Conservation (phyloP, 768 basidiomycete genomes). For the Russula emetica region DNA sequence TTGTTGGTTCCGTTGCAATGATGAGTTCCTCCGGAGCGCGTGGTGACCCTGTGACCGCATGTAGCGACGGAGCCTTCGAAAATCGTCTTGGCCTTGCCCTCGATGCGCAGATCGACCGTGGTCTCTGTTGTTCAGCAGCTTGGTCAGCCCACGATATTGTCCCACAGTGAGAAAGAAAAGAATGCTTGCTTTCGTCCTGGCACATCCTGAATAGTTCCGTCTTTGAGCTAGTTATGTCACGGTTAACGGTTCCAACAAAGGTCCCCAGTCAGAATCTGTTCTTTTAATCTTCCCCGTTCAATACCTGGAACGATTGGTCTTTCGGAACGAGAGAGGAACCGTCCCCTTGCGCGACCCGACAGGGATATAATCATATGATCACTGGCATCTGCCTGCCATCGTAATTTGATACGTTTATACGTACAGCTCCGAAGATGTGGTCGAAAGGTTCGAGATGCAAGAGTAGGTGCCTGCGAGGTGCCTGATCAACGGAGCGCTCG, state of each 20-base stretch:
- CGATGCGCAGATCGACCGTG: background rate
- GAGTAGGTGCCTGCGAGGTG: background rate
- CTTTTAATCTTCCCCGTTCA: background rate
- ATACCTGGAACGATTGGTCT: background rate
- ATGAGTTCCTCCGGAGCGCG: conserved; percentile 38
- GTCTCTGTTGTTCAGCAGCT: background rate
- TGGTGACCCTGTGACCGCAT: conserved; percentile 33
- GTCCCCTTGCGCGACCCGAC: background rate
- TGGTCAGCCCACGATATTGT: background rate
- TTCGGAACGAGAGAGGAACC: background rate
- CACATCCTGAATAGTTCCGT: background rate
- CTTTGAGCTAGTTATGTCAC: background rate
- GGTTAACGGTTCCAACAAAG: background rate
- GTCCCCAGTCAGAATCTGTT: background rate
- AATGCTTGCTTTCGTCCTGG: background rate
- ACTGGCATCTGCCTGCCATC: background rate
- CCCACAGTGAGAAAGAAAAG: background rate
- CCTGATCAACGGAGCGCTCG: background rate
- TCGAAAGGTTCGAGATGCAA: background rate
- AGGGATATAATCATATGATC: background rate
- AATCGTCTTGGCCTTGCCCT: background rate
- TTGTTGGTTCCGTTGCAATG: conserved; percentile 47
- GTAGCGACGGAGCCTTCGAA: background rate
- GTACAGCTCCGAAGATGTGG: background rate
- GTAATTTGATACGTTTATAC: background rate